Base-by-base conservation (phyloP, 164 flowering plant species). In the Stephania japonica region DNA sequence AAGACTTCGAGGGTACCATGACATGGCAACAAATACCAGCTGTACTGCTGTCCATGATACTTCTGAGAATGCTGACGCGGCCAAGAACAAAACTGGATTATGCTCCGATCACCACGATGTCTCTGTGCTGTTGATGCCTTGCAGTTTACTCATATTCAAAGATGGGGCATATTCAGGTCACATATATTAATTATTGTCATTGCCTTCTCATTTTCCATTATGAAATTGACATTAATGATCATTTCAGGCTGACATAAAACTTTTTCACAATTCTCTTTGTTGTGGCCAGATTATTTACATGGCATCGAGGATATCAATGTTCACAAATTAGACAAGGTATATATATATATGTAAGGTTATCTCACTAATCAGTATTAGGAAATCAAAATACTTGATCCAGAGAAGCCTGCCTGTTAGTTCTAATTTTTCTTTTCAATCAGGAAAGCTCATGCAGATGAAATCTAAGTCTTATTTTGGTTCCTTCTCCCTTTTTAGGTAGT, bases 111-210 rank as follows among this genome's bases (percentile, higher is more conserved):
- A 78, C 47, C 85, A 81, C 78, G 77, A 74, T 43, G 87, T 87
- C 78, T 92, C 97, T 41, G 76, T 90, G 26, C 73, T 87, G 25
- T 75, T 92, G 83, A 91, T 87, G 97, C 97, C 98, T 77, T 82
- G 91, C 68, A 94, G 98, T 80, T 86, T 92, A 69, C 78, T 94
- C 77, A 88, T 94, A 72, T 94, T 94, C 78, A 94, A 91, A 84
- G 97, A 94, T 72, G 74, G 74, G 26, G 91, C 91, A 12, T 94
- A 92, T 76, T 87, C 97, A 77, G 95, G 98, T 87, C 21, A 16
- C 32, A 19, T 5, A 43, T 42, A 42, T 19, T 7, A 18, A 3
- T n/a, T 25, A 23, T 56, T 14, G 62, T n/a, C 21, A 4, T 10
- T 49, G 56, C 5, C 14, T 32, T 32, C 38, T 32, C 38, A 32